Conservation (phyloP, 192 early-diverging fungal species). For the Coemansia sp. region DNA sequence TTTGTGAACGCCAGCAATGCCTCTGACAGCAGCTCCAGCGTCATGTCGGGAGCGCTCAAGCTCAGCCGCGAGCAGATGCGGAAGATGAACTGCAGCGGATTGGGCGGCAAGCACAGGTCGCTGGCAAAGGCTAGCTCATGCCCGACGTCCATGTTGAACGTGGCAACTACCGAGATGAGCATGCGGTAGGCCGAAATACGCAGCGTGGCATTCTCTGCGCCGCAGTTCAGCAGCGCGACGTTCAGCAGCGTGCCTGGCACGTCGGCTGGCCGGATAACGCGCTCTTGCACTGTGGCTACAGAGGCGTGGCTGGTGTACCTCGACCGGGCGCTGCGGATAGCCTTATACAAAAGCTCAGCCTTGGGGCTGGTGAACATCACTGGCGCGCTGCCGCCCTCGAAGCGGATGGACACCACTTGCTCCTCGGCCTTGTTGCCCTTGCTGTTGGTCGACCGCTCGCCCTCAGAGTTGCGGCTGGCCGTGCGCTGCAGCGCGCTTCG, state of each 20-base stretch:
- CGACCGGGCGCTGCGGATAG: conserved; percentile 72
- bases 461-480: conserved; percentile 52
- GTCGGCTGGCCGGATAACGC: conserved; percentile 82
- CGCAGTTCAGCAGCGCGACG: conserved; percentile 89
- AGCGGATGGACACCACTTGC: conserved; percentile 79
- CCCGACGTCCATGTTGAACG: conserved; percentile 84
- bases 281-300: conserved; percentile 64
- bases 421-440: conserved; percentile 27
- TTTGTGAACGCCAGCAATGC: conserved; percentile 80
- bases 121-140: conserved; percentile 78
- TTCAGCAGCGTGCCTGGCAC: conserved; percentile 92
- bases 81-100: conserved; percentile 83
- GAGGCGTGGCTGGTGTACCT: conserved; percentile 62
- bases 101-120: conserved; percentile 87
- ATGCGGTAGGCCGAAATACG: conserved; percentile 89
- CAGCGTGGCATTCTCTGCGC: conserved; percentile 78
- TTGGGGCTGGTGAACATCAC: conserved; percentile 75
- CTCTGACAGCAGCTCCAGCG: conserved; percentile 89
- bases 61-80: conserved; percentile 84
- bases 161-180: conserved; percentile 78
- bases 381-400: conserved; percentile 66
- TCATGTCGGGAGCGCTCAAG: conserved; percentile 72
- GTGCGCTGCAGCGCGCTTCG: conserved; percentile 55
- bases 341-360: conserved; percentile 68
- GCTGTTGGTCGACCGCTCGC: conserved; percentile 19